These are phyloP conservation scores for Scalesia atractyloides DNA, from an alignment of 129 eudicot species.

Conservation along the genomic window DNA sequence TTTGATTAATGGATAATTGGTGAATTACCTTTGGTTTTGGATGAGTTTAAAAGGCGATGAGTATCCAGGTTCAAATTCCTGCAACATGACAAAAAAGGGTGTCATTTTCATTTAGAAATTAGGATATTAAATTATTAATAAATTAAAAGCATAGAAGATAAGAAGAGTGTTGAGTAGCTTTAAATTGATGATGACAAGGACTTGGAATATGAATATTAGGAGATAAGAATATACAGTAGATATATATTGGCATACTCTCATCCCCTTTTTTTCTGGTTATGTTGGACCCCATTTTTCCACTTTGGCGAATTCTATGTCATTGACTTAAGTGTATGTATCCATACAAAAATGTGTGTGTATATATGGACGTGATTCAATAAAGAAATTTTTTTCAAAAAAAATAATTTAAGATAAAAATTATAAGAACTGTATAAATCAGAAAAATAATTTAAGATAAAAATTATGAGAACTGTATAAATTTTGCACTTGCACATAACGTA, in stretches of 20 bases:
- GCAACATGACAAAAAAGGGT: conserved; percentile 18
- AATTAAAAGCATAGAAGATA: conserved; percentile 14
- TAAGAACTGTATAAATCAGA: no score
- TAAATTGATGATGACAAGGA: conserved; percentile 16
- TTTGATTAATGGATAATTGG: not conserved
- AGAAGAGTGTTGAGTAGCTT: conserved; percentile 26
- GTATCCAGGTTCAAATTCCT: conserved; percentile 82
- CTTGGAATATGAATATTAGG: conserved; percentile 18
- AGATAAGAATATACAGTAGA: conserved; percentile 10
- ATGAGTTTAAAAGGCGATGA: conserved; percentile 40
- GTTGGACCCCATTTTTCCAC: conserved; percentile 14
- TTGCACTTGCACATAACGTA: no score
- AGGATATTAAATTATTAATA: not conserved
- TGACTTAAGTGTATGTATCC: not conserved
- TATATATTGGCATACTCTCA: not conserved
- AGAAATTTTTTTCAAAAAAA: no score
- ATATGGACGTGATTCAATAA: not conserved
- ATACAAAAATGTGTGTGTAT: no score
- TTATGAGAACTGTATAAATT: no score
- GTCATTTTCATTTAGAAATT: conserved; percentile 26
- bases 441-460: not conserved
- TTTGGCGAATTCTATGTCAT: not conserved
- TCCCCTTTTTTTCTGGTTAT: conserved; percentile 10
- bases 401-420: not conserved
- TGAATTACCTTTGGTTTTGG: conserved; percentile 40